phyloP scores from a whole-genome alignment of 768 basidiomycete species.

The Trametes cinnabarina region DNA sequence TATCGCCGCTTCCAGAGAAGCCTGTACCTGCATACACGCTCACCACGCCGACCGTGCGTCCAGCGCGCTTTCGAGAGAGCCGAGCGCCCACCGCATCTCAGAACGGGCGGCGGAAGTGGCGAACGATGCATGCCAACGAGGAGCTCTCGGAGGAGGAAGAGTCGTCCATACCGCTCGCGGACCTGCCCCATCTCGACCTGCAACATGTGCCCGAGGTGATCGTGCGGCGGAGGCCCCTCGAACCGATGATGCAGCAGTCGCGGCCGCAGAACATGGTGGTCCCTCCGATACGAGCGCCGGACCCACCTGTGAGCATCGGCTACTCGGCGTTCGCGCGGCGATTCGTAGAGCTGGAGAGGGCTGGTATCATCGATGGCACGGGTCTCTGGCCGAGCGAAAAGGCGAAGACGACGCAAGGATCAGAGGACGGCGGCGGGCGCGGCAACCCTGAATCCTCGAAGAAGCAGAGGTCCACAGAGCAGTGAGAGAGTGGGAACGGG shows the following conservation, averaged over 20 bases:
- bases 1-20: not conserved
- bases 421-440: not conserved
- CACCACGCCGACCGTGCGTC: not conserved
- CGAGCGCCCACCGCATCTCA: not conserved
- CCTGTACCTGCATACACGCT: not conserved
- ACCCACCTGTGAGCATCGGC: conserved; percentile 19
- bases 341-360: conserved; percentile 18
- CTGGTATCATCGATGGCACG: conserved; percentile 17
- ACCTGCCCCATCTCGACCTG: conserved; percentile 16
- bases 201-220: not conserved
- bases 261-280: conserved; percentile 16
- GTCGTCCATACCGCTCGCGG: conserved; percentile 23
- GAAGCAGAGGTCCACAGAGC: no score
- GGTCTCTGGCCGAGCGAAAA: conserved; percentile 16
- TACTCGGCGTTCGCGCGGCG: conserved; percentile 19
- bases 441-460: not conserved
- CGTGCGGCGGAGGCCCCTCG: conserved; percentile 10
- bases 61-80: not conserved
- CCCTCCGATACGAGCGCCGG: conserved; percentile 2
- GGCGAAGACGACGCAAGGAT: not conserved
- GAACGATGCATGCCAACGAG: conserved; percentile 27
- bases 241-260: conserved; percentile 16
- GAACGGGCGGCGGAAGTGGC: conserved; percentile 24
- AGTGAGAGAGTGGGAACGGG: not conserved
- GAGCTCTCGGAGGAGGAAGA: conserved; percentile 12